Percentiles rank a stretch among this genome's conserved stretches.
phyloP scores from a whole-genome alignment of 2,329 filamentous ascomycete genomes.

The Aspergillus tubingensis region DNA sequence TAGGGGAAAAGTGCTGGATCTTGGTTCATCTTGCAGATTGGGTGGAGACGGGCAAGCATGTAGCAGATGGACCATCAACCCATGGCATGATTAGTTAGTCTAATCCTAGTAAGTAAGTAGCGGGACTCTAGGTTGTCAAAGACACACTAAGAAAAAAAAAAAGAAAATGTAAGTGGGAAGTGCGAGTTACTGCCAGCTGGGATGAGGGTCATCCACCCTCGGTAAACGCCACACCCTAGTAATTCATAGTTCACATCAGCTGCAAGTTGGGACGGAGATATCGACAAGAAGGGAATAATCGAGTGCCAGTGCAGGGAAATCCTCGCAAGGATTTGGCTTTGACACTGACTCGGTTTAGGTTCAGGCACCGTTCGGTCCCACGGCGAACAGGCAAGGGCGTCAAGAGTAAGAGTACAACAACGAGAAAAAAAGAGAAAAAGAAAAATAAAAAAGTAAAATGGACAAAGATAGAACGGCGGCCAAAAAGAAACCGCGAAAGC shows the following conservation, averaged over 20 bases:
- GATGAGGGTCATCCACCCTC: conserved; percentile 5
- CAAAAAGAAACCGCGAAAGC: conserved; percentile 8
- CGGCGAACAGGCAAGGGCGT: not conserved
- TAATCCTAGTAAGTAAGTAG: not conserved
- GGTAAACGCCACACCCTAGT: conserved; percentile 7
- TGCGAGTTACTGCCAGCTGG: conserved; percentile 5
- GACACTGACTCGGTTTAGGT: not conserved
- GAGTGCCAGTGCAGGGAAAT: not conserved
- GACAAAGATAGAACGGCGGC: conserved; percentile 2
- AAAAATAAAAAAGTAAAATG: not conserved
- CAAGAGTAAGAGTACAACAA: not conserved
- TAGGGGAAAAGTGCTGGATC: conserved; percentile 10
- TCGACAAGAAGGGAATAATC: not conserved
- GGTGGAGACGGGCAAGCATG: conserved; percentile 3
- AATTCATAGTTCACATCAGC: not conserved
- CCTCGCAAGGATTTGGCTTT: not conserved
- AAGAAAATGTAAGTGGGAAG: not conserved
- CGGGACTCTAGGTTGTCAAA: not conserved
- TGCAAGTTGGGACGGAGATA: conserved; percentile 5
- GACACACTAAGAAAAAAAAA: not conserved
- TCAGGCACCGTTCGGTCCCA: not conserved
- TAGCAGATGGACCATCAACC: not conserved
- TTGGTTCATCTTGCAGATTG: conserved; percentile 15
- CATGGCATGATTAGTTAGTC: conserved; percentile 7
- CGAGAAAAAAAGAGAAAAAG: not conserved